phyloP scores from a whole-genome alignment of 2,329 filamentous ascomycete species.

The Fusarium sororula region DNA sequence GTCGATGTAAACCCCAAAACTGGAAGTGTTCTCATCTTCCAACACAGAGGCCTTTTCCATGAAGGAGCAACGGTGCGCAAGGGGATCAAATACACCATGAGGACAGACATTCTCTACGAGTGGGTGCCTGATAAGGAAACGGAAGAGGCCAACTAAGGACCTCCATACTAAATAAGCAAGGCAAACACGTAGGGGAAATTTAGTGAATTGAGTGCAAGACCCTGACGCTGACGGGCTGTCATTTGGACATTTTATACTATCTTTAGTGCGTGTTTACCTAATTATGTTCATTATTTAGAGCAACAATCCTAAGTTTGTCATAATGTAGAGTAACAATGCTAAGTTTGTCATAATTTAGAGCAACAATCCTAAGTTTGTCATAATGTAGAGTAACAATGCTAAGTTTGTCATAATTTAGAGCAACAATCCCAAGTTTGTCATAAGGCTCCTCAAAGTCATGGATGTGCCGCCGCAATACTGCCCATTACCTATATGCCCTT shows the following conservation, averaged over 20 bases:
- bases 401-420: background rate
- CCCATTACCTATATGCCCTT: slow-evolving; percentile 6
- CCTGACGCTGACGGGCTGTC: too few species aligned
- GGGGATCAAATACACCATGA: slow-evolving; percentile 66
- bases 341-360: background rate
- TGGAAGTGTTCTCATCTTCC: slow-evolving; percentile 68
- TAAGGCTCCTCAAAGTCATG: background rate
- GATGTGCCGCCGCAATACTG: background rate
- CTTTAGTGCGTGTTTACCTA: background rate
- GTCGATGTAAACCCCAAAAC: slow-evolving; percentile 65
- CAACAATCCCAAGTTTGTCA: background rate
- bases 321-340: background rate
- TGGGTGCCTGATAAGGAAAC: slow-evolving; percentile 35
- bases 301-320: background rate
- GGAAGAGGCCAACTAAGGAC: background rate
- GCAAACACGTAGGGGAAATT: background rate
- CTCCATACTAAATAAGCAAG: too few species aligned
- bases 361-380: background rate
- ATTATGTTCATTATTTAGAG: background rate
- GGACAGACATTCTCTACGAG: slow-evolving; percentile 64
- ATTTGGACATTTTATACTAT: background rate
- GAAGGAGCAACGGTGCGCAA: slow-evolving; percentile 61
- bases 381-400: background rate
- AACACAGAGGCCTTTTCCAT: slow-evolving; percentile 62
- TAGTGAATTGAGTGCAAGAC: background rate